Evolutionary conservation across 176 grass and related monocot genomes (phyloP).

Genomic region (Stipa capillata): DNA sequence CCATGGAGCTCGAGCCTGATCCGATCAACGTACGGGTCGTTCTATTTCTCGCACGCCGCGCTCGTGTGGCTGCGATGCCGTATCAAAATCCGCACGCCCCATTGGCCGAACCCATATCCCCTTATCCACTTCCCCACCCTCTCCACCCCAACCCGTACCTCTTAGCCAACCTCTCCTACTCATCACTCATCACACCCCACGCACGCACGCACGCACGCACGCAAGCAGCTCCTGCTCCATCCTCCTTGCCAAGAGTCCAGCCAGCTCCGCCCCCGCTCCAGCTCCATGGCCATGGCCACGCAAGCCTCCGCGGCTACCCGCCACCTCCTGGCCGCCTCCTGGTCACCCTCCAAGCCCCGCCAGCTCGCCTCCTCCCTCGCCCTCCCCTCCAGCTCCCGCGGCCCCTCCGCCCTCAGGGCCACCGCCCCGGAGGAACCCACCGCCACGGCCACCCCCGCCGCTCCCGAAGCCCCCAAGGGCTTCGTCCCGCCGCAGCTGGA

Average conservation of each 20-base stretch:
- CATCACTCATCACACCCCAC: not conserved
- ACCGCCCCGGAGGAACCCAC: not conserved
- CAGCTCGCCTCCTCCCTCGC: not conserved
- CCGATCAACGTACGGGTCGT: too few relatives aligned
- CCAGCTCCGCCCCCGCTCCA: not conserved
- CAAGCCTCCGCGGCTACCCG: constrained; percentile 62
- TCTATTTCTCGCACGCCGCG: too few relatives aligned
- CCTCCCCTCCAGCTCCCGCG: constrained; percentile 15
- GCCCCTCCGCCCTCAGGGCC: constrained; percentile 4
- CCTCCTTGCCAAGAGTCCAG: not conserved
- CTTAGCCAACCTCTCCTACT: not conserved
- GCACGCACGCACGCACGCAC: not conserved
- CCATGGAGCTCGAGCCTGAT: too few relatives aligned
- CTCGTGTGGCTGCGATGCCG: not conserved
- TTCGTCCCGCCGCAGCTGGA: constrained; percentile 96
- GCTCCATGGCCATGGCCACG: constrained; percentile 71
- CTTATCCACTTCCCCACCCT: constrained; percentile 54
- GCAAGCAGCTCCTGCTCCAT: not conserved
- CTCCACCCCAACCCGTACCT: constrained; percentile 6
- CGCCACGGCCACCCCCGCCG: not conserved
- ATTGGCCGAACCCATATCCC: constrained; percentile 70
- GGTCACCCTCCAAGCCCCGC: constrained; percentile 24
- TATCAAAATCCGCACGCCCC: constrained; percentile 58
- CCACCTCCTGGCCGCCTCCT: constrained; percentile 29
- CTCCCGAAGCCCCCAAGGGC: constrained; percentile 47